Evolutionary conservation across 139 green algal genomes (phyloP).

Genomic region (Raphidocelis subcapitata): DNA sequence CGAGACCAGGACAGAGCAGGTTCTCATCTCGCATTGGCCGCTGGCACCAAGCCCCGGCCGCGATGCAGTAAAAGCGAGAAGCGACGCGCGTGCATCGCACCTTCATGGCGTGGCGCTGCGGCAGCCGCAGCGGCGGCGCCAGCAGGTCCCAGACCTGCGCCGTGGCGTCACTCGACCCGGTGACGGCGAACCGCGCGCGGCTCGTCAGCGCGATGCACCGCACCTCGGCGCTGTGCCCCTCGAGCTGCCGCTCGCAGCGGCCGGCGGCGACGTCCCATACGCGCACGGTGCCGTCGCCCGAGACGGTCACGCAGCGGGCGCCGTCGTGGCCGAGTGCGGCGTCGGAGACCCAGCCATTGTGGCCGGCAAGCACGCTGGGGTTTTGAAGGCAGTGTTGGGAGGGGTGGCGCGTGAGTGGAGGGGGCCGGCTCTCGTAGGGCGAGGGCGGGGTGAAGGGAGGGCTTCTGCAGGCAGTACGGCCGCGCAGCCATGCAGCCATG

Average conservation of each 20-base stretch:
- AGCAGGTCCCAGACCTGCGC: constrained; percentile 81
- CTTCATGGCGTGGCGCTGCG: constrained; percentile 3
- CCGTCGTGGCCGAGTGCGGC: constrained; percentile 48
- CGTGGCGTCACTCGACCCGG: constrained; percentile 60
- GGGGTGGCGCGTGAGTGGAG: too few relatives aligned
- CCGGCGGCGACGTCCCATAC: constrained; percentile 47
- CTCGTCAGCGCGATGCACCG: constrained; percentile 55
- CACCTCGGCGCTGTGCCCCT: constrained; percentile 68
- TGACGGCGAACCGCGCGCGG: constrained; percentile 68
- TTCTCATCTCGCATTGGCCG: too few relatives aligned
- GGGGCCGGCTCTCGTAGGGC: too few relatives aligned
- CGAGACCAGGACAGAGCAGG: too few relatives aligned
- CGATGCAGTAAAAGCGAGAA: neutral
- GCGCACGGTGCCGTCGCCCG: constrained; percentile 40
- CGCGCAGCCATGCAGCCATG: neutral
- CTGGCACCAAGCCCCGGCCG: too few relatives aligned
- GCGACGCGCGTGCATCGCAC: neutral
- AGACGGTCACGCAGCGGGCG: constrained; percentile 45
- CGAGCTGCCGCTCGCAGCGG: constrained; percentile 41
- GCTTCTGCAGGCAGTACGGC: too few relatives aligned
- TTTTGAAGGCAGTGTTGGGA: too few relatives aligned
- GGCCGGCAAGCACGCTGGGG: constrained; percentile 38
- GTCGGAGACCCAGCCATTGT: constrained; percentile 63
- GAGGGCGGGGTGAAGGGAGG: too few relatives aligned
- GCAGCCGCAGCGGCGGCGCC: neutral